A percentile compares a stretch with the other conserved stretches of the same genome.
Evolutionary conservation across 1,284 basidiomycete species (phyloP).

Genomic region (Ganoderma lucidum): DNA sequence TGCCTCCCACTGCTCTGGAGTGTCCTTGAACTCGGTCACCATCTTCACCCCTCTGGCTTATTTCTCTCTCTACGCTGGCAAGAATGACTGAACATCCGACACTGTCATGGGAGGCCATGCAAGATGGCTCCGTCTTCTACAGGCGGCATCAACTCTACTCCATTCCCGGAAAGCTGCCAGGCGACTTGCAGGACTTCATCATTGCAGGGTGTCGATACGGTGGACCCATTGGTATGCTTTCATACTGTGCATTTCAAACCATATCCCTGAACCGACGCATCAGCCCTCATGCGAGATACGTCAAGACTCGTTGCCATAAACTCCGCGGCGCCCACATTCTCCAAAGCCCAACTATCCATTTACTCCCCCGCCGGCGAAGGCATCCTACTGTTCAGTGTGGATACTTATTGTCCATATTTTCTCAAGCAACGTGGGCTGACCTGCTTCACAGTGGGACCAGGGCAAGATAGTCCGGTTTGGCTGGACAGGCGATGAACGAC

Average conservation of each 20-base stretch:
- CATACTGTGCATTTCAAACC: constrained; percentile 4
- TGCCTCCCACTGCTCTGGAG: too few species aligned
- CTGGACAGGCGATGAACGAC: constrained; percentile 83
- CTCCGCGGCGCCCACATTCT: constrained; percentile 62
- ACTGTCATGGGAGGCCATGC: constrained; percentile 81
- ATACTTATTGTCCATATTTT: constrained; percentile 47
- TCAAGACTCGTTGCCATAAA: constrained; percentile 83
- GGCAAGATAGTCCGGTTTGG: constrained; percentile 83
- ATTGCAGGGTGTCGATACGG: constrained; percentile 87
- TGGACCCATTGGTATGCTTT: constrained; percentile 80
- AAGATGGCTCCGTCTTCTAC: constrained; percentile 82
- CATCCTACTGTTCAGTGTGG: constrained; percentile 72
- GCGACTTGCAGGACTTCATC: constrained; percentile 81
- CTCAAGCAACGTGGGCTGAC: constrained; percentile 26
- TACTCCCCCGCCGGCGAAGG: constrained; percentile 79
- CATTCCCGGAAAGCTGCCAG: constrained; percentile 79
- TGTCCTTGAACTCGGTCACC: neutral
- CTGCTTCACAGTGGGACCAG: constrained; percentile 78
- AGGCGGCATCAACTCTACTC: constrained; percentile 86
- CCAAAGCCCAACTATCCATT: constrained; percentile 82
- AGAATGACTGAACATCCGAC: constrained; percentile 73
- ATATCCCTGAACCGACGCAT: neutral
- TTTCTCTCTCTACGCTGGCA: neutral
- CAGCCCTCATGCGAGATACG: constrained; percentile 90
- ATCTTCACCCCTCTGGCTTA: neutral